phyloP scores from a whole-genome alignment of 805 yeast genomes.

The Wickerhamiella vanderwaltii region DNA sequence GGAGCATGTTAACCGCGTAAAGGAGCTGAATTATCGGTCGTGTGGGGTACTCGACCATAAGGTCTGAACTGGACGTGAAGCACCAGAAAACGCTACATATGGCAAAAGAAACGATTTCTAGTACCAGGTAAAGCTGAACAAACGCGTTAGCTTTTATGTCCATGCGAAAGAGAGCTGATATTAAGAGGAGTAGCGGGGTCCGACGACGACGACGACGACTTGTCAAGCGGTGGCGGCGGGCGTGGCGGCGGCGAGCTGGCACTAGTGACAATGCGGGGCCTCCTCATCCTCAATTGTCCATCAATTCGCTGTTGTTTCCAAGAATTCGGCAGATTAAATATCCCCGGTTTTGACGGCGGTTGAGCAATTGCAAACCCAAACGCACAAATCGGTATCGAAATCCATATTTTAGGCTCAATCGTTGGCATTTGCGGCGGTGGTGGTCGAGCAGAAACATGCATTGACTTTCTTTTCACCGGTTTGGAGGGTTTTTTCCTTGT shows the following conservation, averaged over 20 bases:
- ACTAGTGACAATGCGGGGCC: no score
- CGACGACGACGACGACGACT: no score
- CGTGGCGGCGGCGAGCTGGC: neutral
- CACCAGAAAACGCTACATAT: slow-evolving; percentile 12
- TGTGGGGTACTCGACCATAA: slow-evolving; percentile 75
- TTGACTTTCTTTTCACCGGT: slow-evolving; percentile 13
- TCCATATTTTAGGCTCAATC: slow-evolving; percentile 7
- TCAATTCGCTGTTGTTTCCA: no score
- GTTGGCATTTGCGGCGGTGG: slow-evolving; percentile 3
- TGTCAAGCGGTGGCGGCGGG: neutral
- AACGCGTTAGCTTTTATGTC: slow-evolving; percentile 3
- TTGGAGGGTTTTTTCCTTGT: slow-evolving; percentile 6
- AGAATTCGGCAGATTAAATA: slow-evolving; percentile 10
- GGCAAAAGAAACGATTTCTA: slow-evolving; percentile 4
- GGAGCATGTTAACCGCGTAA: slow-evolving; percentile 74
- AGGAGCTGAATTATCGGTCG: slow-evolving; percentile 68
- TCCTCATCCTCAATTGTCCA: no score
- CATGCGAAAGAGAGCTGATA: neutral
- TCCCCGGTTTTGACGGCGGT: neutral
- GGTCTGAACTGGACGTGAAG: slow-evolving; percentile 63
- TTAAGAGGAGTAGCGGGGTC: neutral
- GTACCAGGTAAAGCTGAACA: slow-evolving; percentile 4
- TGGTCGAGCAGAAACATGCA: neutral
- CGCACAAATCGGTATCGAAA: slow-evolving; percentile 5
- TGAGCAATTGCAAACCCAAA: slow-evolving; percentile 10